Base-by-base conservation (phyloP, 1,284 basidiomycete species). In the Sporisorium exsertum region DNA sequence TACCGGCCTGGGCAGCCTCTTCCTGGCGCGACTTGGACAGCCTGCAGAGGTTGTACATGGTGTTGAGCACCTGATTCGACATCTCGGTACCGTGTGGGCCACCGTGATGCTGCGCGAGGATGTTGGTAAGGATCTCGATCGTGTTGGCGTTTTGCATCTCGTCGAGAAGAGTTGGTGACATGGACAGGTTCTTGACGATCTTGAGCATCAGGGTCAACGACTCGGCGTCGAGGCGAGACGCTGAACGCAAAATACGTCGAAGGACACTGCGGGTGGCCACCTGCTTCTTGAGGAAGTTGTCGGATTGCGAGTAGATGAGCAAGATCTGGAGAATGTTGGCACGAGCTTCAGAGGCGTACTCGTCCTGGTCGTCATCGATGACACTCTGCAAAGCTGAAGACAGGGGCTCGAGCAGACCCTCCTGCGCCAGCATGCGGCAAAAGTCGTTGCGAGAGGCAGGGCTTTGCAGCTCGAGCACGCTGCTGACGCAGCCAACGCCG, bases 361-460 rank as follows among this genome's bases (percentile, higher is more conserved):
- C 65, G 16, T 90, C 88, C 58, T 91, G 91, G 20, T 90, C 89
- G 73, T 90, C 92, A 4, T 90, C 89, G 88, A 95, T 92, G 60
- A 97, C 93, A 77, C 93, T 93, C 58, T 96, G 88, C 43, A 99
- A 86, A 0, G 95, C 95, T 0, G 92, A 91, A 0, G 95, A 94
- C 1, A 99, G 87, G 0, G 96, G 96, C 77, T 97, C 95, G 40
- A 97, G 88, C 6, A 98, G 88, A 18, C 95, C 95, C 86, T 97
- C 96, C 26, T 94, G 90, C 33, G 97, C 94, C 87, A 98, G 95
- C 93, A 98, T 97, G 18, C 96, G 91, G 84, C 95, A 98, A 84
- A 98, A 97, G 86, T 98, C 96, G 84, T 96, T 97, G 82, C 97
- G 94, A 9, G 95, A 95, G 9, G 95, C 97, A 1, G 95, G 94